Conservation (phyloP, 176 grass and related monocot species). For the Cenchrus purpureus region DNA sequence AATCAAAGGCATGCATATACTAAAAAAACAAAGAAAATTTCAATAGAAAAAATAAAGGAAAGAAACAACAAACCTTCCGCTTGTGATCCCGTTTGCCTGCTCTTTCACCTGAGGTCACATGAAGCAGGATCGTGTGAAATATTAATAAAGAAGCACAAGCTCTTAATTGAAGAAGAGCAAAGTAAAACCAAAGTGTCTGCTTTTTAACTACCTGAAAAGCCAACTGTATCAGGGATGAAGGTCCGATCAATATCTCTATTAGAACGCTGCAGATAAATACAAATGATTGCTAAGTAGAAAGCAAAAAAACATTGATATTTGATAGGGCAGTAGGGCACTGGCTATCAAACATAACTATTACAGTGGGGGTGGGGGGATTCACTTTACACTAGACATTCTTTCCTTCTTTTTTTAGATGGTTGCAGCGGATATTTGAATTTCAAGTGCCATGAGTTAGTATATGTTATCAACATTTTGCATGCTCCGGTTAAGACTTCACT, state of each 20-base stretch:
- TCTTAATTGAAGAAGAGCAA: not conserved
- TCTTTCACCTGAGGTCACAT: conserved; percentile 73
- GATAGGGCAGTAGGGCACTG: conserved; percentile 17
- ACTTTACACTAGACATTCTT: not conserved
- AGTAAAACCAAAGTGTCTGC: not conserved
- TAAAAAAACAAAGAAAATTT: conserved; percentile 21
- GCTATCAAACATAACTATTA: conserved; percentile 14
- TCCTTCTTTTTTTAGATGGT: not conserved
- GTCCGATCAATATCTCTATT: conserved; percentile 84
- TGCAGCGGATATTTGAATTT: conserved; percentile 14
- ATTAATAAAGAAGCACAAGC: conserved; percentile 26
- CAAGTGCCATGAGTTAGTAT: not conserved
- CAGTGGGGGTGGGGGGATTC: not conserved
- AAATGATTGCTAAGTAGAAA: conserved; percentile 36
- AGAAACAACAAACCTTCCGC: conserved; percentile 76
- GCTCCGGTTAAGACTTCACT: not conserved
- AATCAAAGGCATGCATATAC: conserved; percentile 7
- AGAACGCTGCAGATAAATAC: conserved; percentile 65
- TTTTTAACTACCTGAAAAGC: conserved; percentile 76
- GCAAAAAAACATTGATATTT: not conserved
- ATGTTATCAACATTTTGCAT: conserved; percentile 9
- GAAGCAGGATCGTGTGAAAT: conserved; percentile 29
- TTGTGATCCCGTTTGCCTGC: conserved; percentile 88
- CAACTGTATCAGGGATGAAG: conserved; percentile 66
- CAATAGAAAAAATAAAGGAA: not conserved